These are phyloP conservation scores for Skeletonema menzelii DNA, from an alignment of 108 stramenopile genomes.

Conservation along the genomic window DNA sequence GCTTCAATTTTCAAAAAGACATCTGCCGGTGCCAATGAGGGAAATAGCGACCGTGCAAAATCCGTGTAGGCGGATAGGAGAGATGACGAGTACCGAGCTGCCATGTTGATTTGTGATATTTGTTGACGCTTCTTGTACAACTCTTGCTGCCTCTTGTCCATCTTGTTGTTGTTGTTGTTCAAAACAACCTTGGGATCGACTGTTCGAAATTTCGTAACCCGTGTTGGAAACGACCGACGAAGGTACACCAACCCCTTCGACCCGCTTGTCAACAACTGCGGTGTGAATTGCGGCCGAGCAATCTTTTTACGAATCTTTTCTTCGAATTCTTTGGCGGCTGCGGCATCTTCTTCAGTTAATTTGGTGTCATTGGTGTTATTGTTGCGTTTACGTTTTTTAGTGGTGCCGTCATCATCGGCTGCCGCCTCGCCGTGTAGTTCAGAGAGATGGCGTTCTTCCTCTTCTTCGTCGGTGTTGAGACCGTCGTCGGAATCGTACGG, in stretches of 20 bases:
- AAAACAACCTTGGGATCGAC: too few relatives aligned
- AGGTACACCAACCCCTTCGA: constrained; percentile 43
- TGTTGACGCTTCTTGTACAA: constrained; percentile 29
- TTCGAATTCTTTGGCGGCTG: constrained; percentile 41
- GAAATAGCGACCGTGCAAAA: constrained; percentile 56
- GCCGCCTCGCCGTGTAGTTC: constrained; percentile 56
- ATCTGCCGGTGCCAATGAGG: constrained; percentile 63
- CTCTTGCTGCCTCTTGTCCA: constrained; percentile 9
- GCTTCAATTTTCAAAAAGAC: constrained; percentile 55
- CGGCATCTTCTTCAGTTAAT: constrained; percentile 38
- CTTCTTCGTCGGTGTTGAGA: constrained; percentile 55
- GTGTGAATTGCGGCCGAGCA: constrained; percentile 46
- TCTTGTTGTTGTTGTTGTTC: not conserved
- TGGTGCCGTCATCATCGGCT: constrained; percentile 25
- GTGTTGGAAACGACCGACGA: constrained; percentile 36
- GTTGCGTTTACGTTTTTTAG: constrained; percentile 16
- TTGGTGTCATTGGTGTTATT: constrained; percentile 6
- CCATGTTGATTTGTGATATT: constrained; percentile 22
- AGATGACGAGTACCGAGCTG: constrained; percentile 46
- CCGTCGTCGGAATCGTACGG: constrained; percentile 27
- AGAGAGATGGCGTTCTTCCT: constrained; percentile 66
- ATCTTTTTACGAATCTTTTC: constrained; percentile 37
- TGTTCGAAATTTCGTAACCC: constrained; percentile 14
- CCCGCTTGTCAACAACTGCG: constrained; percentile 40
- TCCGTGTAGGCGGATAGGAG: constrained; percentile 55